Conservation (phyloP, 1,284 basidiomycete species). For the Takashimella koratensis region DNA sequence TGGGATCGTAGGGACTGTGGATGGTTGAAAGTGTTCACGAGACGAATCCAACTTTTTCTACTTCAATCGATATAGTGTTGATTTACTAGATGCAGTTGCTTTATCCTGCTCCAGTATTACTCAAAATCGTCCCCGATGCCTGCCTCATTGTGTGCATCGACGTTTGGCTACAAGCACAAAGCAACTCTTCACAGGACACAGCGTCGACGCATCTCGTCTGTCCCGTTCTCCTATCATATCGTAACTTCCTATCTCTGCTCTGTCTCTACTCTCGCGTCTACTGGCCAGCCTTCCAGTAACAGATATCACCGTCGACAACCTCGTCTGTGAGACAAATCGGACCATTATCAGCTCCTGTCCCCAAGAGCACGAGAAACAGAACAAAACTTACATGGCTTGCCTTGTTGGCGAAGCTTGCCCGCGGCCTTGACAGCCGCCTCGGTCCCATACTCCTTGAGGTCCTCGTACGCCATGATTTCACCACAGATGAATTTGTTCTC, state of each 20-base stretch:
- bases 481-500: slow-evolving; percentile 99
- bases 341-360: not conserved
- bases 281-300: slow-evolving; percentile 45
- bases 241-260: not conserved
- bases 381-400: slow-evolving; percentile 80
- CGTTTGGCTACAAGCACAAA: no score
- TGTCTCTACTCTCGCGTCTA: slow-evolving; percentile 5
- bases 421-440: slow-evolving; percentile 91
- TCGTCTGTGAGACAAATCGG: slow-evolving; percentile 25
- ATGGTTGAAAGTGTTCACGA: no score
- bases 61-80: no score
- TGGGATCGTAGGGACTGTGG: slow-evolving; percentile 1
- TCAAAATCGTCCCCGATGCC: no score
- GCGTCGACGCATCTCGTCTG: not conserved
- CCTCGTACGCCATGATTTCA: slow-evolving; percentile 92
- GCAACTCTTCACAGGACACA: no score
- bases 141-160: no score
- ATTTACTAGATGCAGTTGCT: no score
- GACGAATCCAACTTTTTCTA: no score
- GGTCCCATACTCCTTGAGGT: slow-evolving; percentile 86
- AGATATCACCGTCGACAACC: slow-evolving; percentile 51
- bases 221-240: not conserved
- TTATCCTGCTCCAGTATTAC: no score
- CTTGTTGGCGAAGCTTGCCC: slow-evolving; percentile 93
- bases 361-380: no score